Percentiles rank a stretch among this genome's conserved stretches.
These are phyloP conservation scores for Entrophospora sp. DNA, from an alignment of 192 early-diverging fungal species.

Conservation along the genomic window DNA sequence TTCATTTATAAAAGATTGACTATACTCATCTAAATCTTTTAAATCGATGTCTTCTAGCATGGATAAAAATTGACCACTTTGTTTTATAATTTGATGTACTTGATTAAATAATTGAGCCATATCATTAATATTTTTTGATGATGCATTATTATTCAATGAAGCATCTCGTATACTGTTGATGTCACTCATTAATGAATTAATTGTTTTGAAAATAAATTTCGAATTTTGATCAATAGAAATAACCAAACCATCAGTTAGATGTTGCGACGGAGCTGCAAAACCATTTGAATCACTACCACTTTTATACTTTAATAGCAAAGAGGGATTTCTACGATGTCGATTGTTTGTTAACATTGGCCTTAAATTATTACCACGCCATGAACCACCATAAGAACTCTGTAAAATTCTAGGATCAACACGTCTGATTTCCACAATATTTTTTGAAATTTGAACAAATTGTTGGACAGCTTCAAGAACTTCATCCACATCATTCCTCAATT, in stretches of 20 bases:
- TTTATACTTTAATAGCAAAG: too few relatives aligned
- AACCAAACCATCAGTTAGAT: too few relatives aligned
- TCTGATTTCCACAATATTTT: constrained; percentile 31
- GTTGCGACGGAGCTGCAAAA: too few relatives aligned
- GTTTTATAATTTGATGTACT: constrained; percentile 24
- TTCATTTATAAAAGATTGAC: constrained; percentile 25
- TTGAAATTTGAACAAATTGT: constrained; percentile 64
- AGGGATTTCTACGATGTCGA: neutral
- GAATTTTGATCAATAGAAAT: too few relatives aligned
- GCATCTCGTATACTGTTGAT: constrained; percentile 14
- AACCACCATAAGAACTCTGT: constrained; percentile 6
- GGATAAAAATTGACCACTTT: constrained; percentile 31
- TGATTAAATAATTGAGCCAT: constrained; percentile 29
- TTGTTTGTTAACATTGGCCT: neutral
- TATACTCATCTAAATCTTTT: constrained; percentile 21
- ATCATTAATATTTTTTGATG: constrained; percentile 2
- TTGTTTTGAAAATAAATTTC: too few relatives aligned
- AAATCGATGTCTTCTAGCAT: constrained; percentile 27
- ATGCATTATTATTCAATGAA: neutral
- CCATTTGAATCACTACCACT: too few relatives aligned
- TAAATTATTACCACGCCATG: constrained; percentile 21
- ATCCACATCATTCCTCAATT: constrained; percentile 64
- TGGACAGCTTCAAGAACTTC: constrained; percentile 71
- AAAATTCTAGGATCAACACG: constrained; percentile 12
- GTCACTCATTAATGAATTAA: too few relatives aligned